Conservation (phyloP, 805 yeast genomes). For the Yarrowia sp. region DNA sequence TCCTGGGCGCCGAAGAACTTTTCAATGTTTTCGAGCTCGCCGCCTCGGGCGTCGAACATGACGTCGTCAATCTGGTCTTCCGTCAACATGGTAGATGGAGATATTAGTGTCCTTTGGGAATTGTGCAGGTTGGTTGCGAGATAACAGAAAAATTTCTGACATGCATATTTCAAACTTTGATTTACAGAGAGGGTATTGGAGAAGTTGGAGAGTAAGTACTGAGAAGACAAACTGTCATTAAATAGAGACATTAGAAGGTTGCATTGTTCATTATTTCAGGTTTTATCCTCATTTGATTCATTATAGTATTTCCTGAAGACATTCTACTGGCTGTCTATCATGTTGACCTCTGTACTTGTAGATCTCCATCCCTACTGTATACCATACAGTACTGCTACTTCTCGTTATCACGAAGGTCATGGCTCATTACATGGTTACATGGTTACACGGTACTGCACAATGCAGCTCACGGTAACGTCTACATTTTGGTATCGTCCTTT, state of each 20-base stretch:
- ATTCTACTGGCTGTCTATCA: too few relatives aligned
- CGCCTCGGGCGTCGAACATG: constrained; percentile 83
- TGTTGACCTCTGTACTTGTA: too few relatives aligned
- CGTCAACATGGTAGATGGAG: constrained; percentile 11
- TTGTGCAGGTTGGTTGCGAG: constrained; percentile 33
- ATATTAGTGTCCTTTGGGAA: constrained; percentile 17
- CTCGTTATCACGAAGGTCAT: constrained; percentile 2
- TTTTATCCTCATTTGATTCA: too few relatives aligned
- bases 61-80: constrained; percentile 81
- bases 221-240: too few relatives aligned
- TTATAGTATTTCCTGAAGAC: too few relatives aligned
- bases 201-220: not conserved
- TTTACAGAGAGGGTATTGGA: not conserved
- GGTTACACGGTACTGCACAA: too few relatives aligned
- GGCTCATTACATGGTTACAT: constrained; percentile 30
- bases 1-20: constrained; percentile 62
- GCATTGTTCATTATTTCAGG: too few relatives aligned
- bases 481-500: constrained; percentile 20
- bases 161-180: constrained; percentile 30
- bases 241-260: too few relatives aligned
- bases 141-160: constrained; percentile 33
- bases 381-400: too few relatives aligned
- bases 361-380: too few relatives aligned
- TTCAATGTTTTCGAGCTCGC: constrained; percentile 78
- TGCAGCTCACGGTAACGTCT: not conserved